Evolutionary conservation across 2,329 filamentous ascomycete genomes (phyloP).

Genomic region (Trichoderma sp.): DNA sequence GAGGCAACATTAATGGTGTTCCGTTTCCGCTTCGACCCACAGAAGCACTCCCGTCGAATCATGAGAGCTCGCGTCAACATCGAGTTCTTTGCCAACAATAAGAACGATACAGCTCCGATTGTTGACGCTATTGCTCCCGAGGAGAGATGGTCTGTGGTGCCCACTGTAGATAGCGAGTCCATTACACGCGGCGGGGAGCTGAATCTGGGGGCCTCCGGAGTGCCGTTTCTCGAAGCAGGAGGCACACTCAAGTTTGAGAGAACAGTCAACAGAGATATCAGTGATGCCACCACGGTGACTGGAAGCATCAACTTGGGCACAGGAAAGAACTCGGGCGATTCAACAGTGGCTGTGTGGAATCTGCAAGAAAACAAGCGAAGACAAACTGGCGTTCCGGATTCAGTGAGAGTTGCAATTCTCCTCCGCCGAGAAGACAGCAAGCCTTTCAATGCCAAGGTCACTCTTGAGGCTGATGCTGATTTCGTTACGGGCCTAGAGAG

Average conservation of each 20-base stretch:
- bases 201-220: not conserved
- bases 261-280: not conserved
- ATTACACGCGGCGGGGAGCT: not conserved
- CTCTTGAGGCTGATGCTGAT: not conserved
- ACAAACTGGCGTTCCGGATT: not conserved
- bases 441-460: constrained; percentile 1
- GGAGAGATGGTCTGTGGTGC: not conserved
- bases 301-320: constrained; percentile 5
- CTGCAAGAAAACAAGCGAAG: constrained; percentile 1
- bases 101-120: not conserved
- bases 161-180: not conserved
- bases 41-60: not conserved
- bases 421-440: not conserved
- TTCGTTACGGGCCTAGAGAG: not conserved
- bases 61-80: not conserved
- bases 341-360: not conserved
- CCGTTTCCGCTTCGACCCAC: not conserved
- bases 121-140: not conserved
- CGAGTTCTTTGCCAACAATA: not conserved
- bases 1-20: constrained; percentile 7
- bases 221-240: not conserved
- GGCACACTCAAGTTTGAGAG: not conserved
- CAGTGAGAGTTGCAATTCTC: not conserved
- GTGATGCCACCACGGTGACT: not conserved
- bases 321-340: not conserved